Percentiles rank a stretch among this genome's conserved stretches.
These are phyloP conservation scores for Candida awuae DNA, from an alignment of 805 yeast species.

Conservation along the genomic window DNA sequence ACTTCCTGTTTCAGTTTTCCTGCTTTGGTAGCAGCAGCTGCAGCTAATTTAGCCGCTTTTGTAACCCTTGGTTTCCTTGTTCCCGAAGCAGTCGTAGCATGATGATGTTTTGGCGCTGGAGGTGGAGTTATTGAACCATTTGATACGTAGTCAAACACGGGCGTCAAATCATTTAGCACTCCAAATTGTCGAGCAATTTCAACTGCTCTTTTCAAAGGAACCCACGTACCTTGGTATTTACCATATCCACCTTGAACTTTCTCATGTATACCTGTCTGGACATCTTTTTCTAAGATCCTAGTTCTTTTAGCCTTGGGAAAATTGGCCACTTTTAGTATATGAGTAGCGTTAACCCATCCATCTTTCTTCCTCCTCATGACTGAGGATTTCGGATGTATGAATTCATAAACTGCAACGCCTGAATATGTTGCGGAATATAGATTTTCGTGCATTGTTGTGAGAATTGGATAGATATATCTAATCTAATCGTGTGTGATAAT, in stretches of 20 bases:
- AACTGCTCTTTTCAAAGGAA: constrained; percentile 70
- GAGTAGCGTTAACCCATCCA: constrained; percentile 92
- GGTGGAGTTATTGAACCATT: constrained; percentile 49
- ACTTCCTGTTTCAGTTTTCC: not conserved
- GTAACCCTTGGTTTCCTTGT: constrained; percentile 21
- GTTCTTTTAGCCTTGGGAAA: constrained; percentile 93
- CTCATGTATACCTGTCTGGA: constrained; percentile 83
- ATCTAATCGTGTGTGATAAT: not conserved
- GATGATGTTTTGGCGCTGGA: constrained; percentile 58
- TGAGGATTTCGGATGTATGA: constrained; percentile 56
- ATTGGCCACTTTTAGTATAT: constrained; percentile 84
- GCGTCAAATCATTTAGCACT: constrained; percentile 52
- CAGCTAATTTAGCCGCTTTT: not conserved
- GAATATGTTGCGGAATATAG: constrained; percentile 72
- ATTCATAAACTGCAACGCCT: constrained; percentile 78
- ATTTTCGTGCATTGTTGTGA: constrained; percentile 20
- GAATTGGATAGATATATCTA: not conserved
- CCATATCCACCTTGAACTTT: constrained; percentile 98
- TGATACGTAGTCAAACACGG: constrained; percentile 54
- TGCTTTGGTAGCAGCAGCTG: not conserved
- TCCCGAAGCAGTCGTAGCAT: constrained; percentile 43
- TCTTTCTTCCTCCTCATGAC: constrained; percentile 72
- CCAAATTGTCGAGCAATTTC: constrained; percentile 58
- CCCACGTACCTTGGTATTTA: constrained; percentile 96
- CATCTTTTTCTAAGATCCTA: constrained; percentile 83